phyloP scores from a whole-genome alignment of 352 stramenopile genomes.

The Hyaloperonospora arabidopsidis region DNA sequence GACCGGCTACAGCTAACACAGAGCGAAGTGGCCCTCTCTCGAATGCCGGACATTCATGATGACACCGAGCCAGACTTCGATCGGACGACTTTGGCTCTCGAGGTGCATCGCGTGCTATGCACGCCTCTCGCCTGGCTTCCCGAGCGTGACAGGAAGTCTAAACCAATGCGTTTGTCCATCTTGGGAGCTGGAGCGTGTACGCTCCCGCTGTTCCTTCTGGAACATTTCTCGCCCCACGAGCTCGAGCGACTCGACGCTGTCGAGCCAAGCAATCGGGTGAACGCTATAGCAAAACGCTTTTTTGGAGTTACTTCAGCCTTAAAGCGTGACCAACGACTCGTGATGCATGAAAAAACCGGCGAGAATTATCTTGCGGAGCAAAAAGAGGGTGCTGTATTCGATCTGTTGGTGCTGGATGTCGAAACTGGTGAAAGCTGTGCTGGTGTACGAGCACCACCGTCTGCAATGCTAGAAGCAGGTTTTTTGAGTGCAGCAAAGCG shows the following conservation, averaged over 20 bases:
- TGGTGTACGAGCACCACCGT: constrained; percentile 36
- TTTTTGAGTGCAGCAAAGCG: constrained; percentile 32
- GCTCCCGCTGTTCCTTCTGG: constrained; percentile 48
- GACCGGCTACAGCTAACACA: constrained; percentile 64
- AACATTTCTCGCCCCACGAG: constrained; percentile 19
- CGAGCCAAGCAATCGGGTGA: constrained; percentile 44
- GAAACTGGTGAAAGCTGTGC: constrained; percentile 36
- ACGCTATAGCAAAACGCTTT: constrained; percentile 33
- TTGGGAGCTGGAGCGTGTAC: constrained; percentile 52
- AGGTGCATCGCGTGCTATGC: constrained; percentile 61
- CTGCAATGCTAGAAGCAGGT: constrained; percentile 30
- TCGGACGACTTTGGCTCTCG: constrained; percentile 39
- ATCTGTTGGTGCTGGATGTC: constrained; percentile 59
- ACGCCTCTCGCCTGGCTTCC: constrained; percentile 30
- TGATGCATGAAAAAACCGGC: constrained; percentile 35
- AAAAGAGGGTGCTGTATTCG: constrained; percentile 13
- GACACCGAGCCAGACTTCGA: constrained; percentile 29
- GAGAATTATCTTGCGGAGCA: constrained; percentile 37
- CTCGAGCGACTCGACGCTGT: constrained; percentile 46
- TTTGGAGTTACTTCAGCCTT: constrained; percentile 34
- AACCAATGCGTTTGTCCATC: constrained; percentile 29
- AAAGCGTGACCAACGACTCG: constrained; percentile 19
- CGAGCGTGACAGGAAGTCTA: background rate
- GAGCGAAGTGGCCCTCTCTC: constrained; percentile 48
- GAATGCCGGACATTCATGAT: constrained; percentile 5